phyloP scores from a whole-genome alignment of 1,139 yeast species.

The Suhomyces coccinellae region DNA sequence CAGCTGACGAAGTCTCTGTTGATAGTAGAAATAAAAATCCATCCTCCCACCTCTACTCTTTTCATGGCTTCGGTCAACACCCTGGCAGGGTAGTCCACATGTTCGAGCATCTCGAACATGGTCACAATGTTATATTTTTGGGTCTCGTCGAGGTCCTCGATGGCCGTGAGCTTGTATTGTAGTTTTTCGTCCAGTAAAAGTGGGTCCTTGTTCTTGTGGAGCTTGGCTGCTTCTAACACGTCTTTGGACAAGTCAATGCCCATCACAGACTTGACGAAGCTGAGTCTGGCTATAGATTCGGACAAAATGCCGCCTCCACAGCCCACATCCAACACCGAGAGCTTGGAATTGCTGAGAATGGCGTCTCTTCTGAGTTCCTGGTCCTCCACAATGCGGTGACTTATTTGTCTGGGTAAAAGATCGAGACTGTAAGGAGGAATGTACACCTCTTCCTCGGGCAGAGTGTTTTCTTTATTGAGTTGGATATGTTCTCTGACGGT shows the following conservation, averaged over 20 bases:
- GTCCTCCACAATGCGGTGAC: constrained; percentile 48
- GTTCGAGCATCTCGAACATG: constrained; percentile 93
- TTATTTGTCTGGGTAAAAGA: constrained; percentile 59
- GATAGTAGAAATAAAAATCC: constrained; percentile 85
- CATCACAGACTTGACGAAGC: constrained; percentile 58
- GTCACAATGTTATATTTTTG: constrained; percentile 74
- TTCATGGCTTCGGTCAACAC: constrained; percentile 67
- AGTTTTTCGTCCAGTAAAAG: constrained; percentile 43
- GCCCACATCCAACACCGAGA: constrained; percentile 80
- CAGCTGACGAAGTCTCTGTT: constrained; percentile 88
- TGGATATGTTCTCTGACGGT: constrained; percentile 52
- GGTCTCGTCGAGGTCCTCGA: constrained; percentile 54
- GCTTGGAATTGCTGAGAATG: constrained; percentile 33
- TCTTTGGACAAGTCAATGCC: constrained; percentile 88
- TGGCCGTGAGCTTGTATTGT: constrained; percentile 56
- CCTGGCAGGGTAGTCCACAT: constrained; percentile 79
- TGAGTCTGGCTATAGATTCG: constrained; percentile 82
- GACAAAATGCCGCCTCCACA: constrained; percentile 96
- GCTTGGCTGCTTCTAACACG: constrained; percentile 75
- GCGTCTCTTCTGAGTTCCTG: constrained; percentile 47
- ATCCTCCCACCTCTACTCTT: constrained; percentile 76
- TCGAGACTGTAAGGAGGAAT: constrained; percentile 77
- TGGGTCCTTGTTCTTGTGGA: constrained; percentile 71
- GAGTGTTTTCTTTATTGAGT: constrained; percentile 39
- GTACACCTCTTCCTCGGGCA: constrained; percentile 53